Evolutionary conservation across 495 filamentous ascomycete genomes (phyloP), one percentile per base, ranked within the genome.

Genomic region (Hyaloscypha bicolor): DNA sequence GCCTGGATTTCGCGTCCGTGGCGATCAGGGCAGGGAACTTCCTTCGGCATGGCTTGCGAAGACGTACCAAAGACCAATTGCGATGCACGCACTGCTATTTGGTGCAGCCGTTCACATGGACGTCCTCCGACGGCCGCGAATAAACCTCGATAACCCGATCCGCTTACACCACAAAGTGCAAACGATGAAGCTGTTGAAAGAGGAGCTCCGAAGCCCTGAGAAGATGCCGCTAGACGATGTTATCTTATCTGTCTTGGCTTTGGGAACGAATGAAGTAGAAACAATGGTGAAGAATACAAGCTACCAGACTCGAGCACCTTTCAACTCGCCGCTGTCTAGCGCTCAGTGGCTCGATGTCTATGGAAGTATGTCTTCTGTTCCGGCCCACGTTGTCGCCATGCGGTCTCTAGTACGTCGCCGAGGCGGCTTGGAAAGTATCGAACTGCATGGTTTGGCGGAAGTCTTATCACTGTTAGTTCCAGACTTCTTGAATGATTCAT

Each of bases 291-390:
- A 12, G 9, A 64, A 56, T 25, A 37, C n/a, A n/a, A 55, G 32
- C 32, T 1, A 25, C 16, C 53, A 21, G 33, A 33, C 31, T 2
- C 22, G 29, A 29, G 56, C 62, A 0, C 62, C 62, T 4, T 55
- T 64, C 51, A 64, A 35, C 30, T 37, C 48, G 8, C 62, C 62
- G 5, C 16, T 64, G 30, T 12, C 30, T 3, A 64, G 52, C n/a
- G 29, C 51, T 25, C 62, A 64, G 35, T 64, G 62, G 62, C 62
- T 64, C 21, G 62, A 64, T 55, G 51, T 64, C 6, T 64, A 64
- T 56, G 62, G 62, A n/a, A 64, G 52, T 33, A 56, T 64, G 22
- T 16, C 52, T 45, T 48, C 53, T 64, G 33, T 64, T 21, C 25
- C 22, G 4, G 48, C 31, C 2, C 62, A 56, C 37, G 35, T 48